These are phyloP conservation scores for Yamadazyma tumulicola DNA, from an alignment of 805 yeast species.

Conservation along the genomic window DNA sequence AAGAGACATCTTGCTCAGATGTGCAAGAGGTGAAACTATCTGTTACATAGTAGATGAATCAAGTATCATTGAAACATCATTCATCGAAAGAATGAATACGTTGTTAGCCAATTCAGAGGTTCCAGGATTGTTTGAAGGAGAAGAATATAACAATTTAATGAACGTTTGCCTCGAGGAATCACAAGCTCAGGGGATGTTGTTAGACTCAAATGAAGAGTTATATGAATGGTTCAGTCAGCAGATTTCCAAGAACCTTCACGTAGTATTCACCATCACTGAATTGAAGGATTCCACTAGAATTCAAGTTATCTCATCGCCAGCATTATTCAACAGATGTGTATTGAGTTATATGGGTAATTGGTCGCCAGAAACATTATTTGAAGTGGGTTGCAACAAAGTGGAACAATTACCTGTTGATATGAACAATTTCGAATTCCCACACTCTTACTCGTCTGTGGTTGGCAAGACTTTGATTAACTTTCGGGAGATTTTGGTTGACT, in stretches of 20 bases:
- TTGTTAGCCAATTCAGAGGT: slow-evolving; percentile 90
- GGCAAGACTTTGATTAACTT: slow-evolving; percentile 18
- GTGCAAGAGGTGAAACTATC: slow-evolving; percentile 52
- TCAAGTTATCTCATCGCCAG: slow-evolving; percentile 72
- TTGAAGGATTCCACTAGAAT: slow-evolving; percentile 26
- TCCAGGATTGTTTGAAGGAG: slow-evolving; percentile 84
- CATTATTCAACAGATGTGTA: slow-evolving; percentile 85
- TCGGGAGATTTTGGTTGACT: slow-evolving; percentile 46
- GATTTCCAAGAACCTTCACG: slow-evolving; percentile 72
- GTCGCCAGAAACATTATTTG: slow-evolving; percentile 48
- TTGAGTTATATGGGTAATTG: slow-evolving; percentile 88
- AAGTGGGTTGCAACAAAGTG: slow-evolving; percentile 46
- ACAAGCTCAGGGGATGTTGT: slow-evolving; percentile 53
- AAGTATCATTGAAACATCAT: slow-evolving; percentile 67
- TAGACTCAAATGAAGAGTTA: slow-evolving; percentile 68
- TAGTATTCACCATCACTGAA: slow-evolving; percentile 71
- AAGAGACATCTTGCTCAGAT: slow-evolving; percentile 45
- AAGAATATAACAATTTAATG: slow-evolving; percentile 55
- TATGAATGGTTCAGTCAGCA: slow-evolving; percentile 71
- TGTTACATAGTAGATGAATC: slow-evolving; percentile 83
- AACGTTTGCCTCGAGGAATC: slow-evolving; percentile 54
- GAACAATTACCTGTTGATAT: slow-evolving; percentile 51
- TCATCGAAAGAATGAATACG: slow-evolving; percentile 88
- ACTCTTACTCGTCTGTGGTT: slow-evolving; percentile 12
- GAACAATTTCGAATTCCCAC: slow-evolving; percentile 38